These are phyloP conservation scores for Umbelopsis vinacea DNA, from an alignment of 192 early-diverging fungal genomes.

Conservation along the genomic window DNA sequence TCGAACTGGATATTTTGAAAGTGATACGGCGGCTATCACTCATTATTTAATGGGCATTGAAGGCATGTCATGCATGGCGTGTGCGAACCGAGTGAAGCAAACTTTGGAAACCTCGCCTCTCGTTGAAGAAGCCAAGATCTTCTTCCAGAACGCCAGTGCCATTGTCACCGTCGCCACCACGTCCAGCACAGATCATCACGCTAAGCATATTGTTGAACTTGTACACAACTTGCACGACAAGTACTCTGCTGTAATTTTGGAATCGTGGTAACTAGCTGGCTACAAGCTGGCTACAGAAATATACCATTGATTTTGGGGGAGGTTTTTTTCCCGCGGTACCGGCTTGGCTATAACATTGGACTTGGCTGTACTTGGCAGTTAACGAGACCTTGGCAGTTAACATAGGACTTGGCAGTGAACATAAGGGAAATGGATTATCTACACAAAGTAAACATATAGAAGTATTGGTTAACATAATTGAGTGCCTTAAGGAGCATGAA, in stretches of 20 bases:
- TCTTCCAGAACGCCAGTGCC: slow-evolving; percentile 42
- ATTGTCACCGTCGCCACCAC: slow-evolving; percentile 15
- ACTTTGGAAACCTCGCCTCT: slow-evolving; percentile 26
- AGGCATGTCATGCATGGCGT: slow-evolving; percentile 55
- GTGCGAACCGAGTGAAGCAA: slow-evolving; percentile 54
- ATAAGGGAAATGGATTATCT: too few species aligned
- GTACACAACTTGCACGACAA: slow-evolving; percentile 21
- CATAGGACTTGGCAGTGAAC: too few species aligned
- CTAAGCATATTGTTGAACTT: neutral
- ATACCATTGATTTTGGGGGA: too few species aligned
- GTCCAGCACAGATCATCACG: neutral
- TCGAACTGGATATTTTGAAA: slow-evolving; percentile 1
- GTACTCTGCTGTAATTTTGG: slow-evolving; percentile 22
- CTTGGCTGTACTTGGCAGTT: too few species aligned
- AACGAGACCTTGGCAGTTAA: too few species aligned
- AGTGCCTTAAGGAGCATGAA: too few species aligned
- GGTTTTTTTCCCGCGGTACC: too few species aligned
- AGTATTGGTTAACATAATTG: too few species aligned
- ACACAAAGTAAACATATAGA: too few species aligned
- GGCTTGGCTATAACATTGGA: too few species aligned
- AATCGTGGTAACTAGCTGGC: slow-evolving; percentile 1
- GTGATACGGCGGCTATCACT: neutral
- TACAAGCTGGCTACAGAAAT: too few species aligned
- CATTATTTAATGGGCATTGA: slow-evolving; percentile 41
- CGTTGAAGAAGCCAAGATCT: slow-evolving; percentile 44